Evolutionary conservation across 495 filamentous ascomycete species (phyloP), one percentile per base, ranked within the genome.

Genomic region (Aspergillus olivimuriae): DNA sequence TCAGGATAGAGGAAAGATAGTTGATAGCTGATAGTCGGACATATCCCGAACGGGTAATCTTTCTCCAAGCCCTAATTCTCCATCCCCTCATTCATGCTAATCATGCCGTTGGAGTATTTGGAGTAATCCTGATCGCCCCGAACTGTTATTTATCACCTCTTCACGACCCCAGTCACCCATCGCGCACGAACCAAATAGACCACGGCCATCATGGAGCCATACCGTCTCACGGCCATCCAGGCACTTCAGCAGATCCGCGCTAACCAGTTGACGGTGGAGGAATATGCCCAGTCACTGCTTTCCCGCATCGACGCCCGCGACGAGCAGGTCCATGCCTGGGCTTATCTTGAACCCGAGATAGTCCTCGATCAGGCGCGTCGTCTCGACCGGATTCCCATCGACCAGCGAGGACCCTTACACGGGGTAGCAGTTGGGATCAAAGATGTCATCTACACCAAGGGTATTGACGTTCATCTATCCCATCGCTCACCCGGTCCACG

Each of bases 391-490:
- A 51, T 77, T 0, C 66, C 75, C 0, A 32, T 39, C 4, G 62
- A 67, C 5, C 41, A 72, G 31, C 56, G 76, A 44, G 76, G 77
- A 0, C 73, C 69, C 3, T 46, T 82, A 0, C 75, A 79, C 47
- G 77, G 77, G 0, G 43, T 82, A 1, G 61, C 75, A 0, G 50
- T 82, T 33, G 77, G 64, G 2, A 57, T 82, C 3, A 80, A 80
- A 48, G 78, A 82, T 65, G 63, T 80, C 4, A 76, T 80, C 18
- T 58, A 72, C 26, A 82, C 78, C 0, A 78, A 44, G 11, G 49
- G 49, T 52, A 9, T 6, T 6, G 5, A 5, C 24, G 6, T 28
- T 5, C 11, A 6, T 28, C 16, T 7, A 10, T 12, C 5, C 18
- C 3, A 35, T 18, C 12, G n/a, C 16, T 17, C 5, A 21, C n/a